Percentiles rank a stretch among this genome's conserved stretches.
These are phyloP conservation scores for Castanopsis chinensis DNA, from an alignment of 306 rosid species.

Conservation along the genomic window DNA sequence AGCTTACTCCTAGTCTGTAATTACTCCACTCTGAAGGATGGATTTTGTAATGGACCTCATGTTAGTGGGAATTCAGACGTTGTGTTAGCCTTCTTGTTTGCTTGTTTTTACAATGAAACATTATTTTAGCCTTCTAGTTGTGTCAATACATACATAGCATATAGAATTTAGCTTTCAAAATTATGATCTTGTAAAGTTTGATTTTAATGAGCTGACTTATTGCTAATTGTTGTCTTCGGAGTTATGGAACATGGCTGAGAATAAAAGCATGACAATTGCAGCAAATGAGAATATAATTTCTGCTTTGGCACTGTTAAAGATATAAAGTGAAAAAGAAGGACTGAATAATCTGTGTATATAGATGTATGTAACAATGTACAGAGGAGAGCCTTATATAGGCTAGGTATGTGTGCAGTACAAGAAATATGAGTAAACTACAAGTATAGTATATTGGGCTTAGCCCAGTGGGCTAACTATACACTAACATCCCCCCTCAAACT, in stretches of 20 bases:
- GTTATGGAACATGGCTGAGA: conserved; percentile 51
- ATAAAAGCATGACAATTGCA: conserved; percentile 44
- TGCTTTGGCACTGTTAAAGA: conserved; percentile 47
- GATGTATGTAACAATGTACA: no score
- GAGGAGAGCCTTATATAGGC: no score
- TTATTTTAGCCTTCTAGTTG: background rate
- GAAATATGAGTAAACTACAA: no score
- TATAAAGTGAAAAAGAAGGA: no score
- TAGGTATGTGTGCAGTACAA: no score
- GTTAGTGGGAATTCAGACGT: background rate
- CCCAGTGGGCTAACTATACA: no score
- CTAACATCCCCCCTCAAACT: no score
- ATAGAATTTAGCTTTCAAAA: background rate
- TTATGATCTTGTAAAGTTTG: background rate
- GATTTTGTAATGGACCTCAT: background rate
- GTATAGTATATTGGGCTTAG: no score
- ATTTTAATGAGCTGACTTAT: background rate
- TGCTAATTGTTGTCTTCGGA: conserved; percentile 20
- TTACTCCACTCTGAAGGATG: background rate
- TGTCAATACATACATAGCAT: background rate
- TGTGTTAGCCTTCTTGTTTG: background rate
- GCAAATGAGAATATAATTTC: conserved; percentile 46
- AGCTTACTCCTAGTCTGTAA: background rate
- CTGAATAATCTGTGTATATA: no score
- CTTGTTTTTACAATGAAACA: background rate